Evolutionary conservation across 805 yeast genomes (phyloP).

Genomic region (Metschnikowia kunwiensis): DNA sequence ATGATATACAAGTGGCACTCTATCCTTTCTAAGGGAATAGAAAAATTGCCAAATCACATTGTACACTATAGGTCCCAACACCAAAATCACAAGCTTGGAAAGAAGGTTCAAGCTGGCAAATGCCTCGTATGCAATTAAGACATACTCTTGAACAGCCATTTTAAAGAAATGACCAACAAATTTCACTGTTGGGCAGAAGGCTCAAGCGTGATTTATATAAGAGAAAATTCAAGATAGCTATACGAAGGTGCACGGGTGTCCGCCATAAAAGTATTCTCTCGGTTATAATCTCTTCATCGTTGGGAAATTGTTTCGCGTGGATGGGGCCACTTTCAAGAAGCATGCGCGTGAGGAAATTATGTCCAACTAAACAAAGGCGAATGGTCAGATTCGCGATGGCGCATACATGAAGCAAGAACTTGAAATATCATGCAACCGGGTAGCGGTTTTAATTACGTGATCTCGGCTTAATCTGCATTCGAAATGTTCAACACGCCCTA

Average conservation of each 20-base stretch:
- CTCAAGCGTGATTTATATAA: too few relatives aligned
- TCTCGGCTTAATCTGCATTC: too few relatives aligned
- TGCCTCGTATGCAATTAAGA: slow-evolving; percentile 10
- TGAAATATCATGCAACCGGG: too few relatives aligned
- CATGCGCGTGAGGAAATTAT: too few relatives aligned
- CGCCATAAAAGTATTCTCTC: too few relatives aligned
- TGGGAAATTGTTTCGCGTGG: background rate
- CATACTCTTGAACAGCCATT: slow-evolving; percentile 18
- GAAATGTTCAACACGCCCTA: too few relatives aligned
- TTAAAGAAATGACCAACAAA: background rate
- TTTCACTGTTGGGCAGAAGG: too few relatives aligned
- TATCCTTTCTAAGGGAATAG: slow-evolving; percentile 70
- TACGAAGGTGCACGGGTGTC: slow-evolving; percentile 21
- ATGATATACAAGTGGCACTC: slow-evolving; percentile 88
- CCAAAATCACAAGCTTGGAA: slow-evolving; percentile 31
- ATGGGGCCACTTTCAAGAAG: background rate
- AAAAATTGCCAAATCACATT: slow-evolving; percentile 63
- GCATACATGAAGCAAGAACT: too few relatives aligned
- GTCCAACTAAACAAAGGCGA: too few relatives aligned
- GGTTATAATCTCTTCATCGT: too few relatives aligned
- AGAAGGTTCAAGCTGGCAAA: slow-evolving; percentile 27
- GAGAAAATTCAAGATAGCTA: slow-evolving; percentile 3
- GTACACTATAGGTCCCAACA: slow-evolving; percentile 60
- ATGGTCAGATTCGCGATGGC: too few relatives aligned
- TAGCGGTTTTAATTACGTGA: too few relatives aligned